Base-by-base conservation (phyloP, 1,139 yeast species). In the Kodamaea sp. region DNA sequence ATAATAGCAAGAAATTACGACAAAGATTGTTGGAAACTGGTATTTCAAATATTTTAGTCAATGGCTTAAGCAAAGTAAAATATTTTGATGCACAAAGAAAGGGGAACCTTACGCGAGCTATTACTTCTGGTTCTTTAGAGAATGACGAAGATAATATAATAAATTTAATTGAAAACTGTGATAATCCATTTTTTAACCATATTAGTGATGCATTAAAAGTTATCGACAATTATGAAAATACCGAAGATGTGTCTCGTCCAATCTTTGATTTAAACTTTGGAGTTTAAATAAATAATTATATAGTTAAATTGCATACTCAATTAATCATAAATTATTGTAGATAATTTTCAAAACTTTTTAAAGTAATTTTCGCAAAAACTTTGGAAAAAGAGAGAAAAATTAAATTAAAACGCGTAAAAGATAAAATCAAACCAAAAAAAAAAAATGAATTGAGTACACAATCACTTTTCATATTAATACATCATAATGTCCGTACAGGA, bases 181-280 rank as follows among this genome's bases (percentile, higher is more conserved):
- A 48, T 2, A 46, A 47, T 8, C 76, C 76, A 4, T 71, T 53
- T 44, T 70, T 70, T 42, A 50, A 48, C 29, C 75, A 69, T 45
- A 69, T 71, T 15, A 60, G 70, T 35, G 73, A 69, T 44, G 73
- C 73, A 1, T 60, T 71, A 37, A 62, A 61, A 45, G 65, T 70
- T 11, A 65, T 71, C 35, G 77, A 71, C 44, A 53, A 54, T 39
- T 69, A 55, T 47, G 74, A 68, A 31, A 37, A 43, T 26, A 38
- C 34, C n/a, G 27, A 29, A 2, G 20, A 26, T 10, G 4, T n/a
- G 4, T 26, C 30, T 6, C 24, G 26, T 10, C 30, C 31, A 2
- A 28, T 26, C 2, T 34, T 38, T 12, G 38, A 35, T 24, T 30
- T 38, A 24, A 20, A 27, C 2, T 34, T 10, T 24, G 37, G 34